Evolutionary conservation across 2,329 filamentous ascomycete species (phyloP).

Genomic region (Sphaerulina vaccinii): DNA sequence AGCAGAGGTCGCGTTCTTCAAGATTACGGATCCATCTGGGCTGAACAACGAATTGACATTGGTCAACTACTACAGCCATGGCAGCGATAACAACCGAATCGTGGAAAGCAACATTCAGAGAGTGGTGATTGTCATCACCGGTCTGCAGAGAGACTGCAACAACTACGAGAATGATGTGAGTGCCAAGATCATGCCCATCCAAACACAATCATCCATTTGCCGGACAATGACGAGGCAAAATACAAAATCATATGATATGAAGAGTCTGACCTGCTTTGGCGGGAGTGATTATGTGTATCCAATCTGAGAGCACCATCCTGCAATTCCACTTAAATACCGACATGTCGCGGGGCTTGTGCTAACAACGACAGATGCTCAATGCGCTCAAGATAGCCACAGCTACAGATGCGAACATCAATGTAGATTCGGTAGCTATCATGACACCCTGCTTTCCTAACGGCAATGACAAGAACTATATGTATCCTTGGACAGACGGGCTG

Average conservation of each 20-base stretch:
- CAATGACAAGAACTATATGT: conserved; percentile 35
- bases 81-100: conserved; percentile 26
- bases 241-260: conserved; percentile 12
- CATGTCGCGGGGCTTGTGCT: background rate
- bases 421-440: conserved; percentile 34
- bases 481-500: conserved; percentile 35
- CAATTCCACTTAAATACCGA: background rate
- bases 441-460: conserved; percentile 39
- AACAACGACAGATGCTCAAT: conserved; percentile 28
- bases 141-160: conserved; percentile 31
- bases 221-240: background rate
- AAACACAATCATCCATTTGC: background rate
- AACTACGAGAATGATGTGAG: conserved; percentile 30
- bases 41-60: conserved; percentile 31
- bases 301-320: conserved; percentile 7
- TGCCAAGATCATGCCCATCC: background rate
- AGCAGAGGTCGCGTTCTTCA: conserved; percentile 35
- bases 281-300: conserved; percentile 8
- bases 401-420: conserved; percentile 30
- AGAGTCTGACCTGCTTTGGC: conserved; percentile 20
- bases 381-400: conserved; percentile 31
- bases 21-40: conserved; percentile 31
- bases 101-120: conserved; percentile 30
- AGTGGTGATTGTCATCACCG: conserved; percentile 35
- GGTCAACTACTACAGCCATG: conserved; percentile 36